Conservation (phyloP, 2,329 filamentous ascomycete genomes). For the Laburnicola sp. region DNA sequence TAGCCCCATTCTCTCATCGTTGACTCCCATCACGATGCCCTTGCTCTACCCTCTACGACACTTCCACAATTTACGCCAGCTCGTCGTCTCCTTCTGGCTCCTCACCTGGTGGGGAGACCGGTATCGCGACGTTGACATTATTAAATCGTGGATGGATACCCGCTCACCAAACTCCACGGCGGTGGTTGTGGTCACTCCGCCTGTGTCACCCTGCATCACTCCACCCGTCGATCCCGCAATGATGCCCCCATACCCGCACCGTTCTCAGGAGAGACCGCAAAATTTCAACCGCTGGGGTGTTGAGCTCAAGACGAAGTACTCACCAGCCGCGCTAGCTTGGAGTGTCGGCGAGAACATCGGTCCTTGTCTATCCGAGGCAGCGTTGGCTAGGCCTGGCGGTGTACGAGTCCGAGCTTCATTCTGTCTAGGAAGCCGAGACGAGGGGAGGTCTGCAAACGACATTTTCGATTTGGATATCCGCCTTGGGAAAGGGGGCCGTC, state of each 20-base stretch:
- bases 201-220: conserved; percentile 25
- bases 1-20: conserved; percentile 45
- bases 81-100: conserved; percentile 50
- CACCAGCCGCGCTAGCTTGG: conserved; percentile 47
- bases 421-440: conserved; percentile 43
- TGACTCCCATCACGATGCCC: conserved; percentile 44
- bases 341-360: conserved; percentile 47
- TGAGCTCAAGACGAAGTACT: conserved; percentile 45
- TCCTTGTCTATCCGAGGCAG: conserved; percentile 45
- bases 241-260: conserved; percentile 27
- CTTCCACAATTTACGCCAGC: conserved; percentile 48
- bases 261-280: conserved; percentile 19
- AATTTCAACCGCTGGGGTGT: conserved; percentile 48
- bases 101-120: conserved; percentile 46
- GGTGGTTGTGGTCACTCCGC: conserved; percentile 41
- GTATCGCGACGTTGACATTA: conserved; percentile 48
- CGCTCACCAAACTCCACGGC: conserved; percentile 47
- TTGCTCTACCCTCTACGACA: conserved; percentile 47
- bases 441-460: conserved; percentile 35
- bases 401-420: conserved; percentile 52
- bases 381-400: conserved; percentile 47
- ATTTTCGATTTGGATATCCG: conserved; percentile 52
- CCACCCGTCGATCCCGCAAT: conserved; percentile 32
- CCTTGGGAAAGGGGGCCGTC: conserved; percentile 46
- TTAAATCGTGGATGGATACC: conserved; percentile 49